A percentile compares a stretch with the other conserved stretches of the same genome.
These are phyloP conservation scores for Strigomonas galati DNA, from an alignment of 208 protist genomes.

Conservation along the genomic window DNA sequence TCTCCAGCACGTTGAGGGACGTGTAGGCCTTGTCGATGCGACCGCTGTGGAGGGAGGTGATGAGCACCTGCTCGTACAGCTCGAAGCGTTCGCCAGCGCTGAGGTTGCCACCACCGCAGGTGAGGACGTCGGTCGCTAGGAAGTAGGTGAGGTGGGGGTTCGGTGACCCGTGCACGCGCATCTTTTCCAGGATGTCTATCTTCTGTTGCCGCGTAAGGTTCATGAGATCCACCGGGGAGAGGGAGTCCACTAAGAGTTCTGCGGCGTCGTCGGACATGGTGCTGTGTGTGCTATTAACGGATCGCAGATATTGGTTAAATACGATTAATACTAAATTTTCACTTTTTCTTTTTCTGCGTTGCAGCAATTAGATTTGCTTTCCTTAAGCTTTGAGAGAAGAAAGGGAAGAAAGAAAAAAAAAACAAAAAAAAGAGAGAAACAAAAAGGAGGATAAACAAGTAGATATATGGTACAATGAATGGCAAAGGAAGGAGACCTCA, in stretches of 20 bases:
- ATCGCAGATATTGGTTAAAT: too few species aligned
- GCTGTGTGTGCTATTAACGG: too few species aligned
- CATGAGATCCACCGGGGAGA: constrained; percentile 75
- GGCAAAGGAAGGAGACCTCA: too few species aligned
- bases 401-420: background rate
- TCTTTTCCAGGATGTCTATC: constrained; percentile 49
- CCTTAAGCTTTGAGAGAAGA: constrained; percentile 3
- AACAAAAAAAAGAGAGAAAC: constrained; percentile 7
- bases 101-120: constrained; percentile 51
- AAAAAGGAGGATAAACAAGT: background rate
- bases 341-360: background rate
- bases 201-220: constrained; percentile 65
- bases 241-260: constrained; percentile 29
- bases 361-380: background rate
- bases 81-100: constrained; percentile 46
- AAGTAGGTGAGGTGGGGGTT: constrained; percentile 71
- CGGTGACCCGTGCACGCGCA: constrained; percentile 40
- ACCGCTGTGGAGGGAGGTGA: constrained; percentile 77
- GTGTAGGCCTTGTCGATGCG: constrained; percentile 46
- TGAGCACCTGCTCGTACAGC: constrained; percentile 76
- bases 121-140: constrained; percentile 71
- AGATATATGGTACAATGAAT: background rate
- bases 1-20: constrained; percentile 67
- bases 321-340: too few species aligned
- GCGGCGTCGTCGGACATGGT: constrained; percentile 16